These are phyloP conservation scores for Cicer pinnatifidum DNA, from an alignment of 306 rosid genomes.

Conservation along the genomic window DNA sequence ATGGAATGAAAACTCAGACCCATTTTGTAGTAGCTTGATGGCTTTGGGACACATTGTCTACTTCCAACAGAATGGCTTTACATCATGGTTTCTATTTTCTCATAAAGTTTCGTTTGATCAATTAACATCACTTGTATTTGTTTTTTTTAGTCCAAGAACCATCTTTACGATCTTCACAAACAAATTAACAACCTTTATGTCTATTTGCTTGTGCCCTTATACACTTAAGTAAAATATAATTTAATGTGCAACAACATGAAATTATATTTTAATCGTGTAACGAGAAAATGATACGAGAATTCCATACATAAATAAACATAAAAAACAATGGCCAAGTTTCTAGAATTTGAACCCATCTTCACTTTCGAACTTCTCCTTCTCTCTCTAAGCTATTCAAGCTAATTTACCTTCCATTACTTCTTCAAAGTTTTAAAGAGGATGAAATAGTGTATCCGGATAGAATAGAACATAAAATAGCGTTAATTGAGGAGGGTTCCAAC, in stretches of 20 bases:
- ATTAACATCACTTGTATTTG: slow-evolving; percentile 57
- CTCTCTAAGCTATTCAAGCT: neutral
- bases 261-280: neutral
- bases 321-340: neutral
- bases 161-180: slow-evolving; percentile 70
- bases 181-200: neutral
- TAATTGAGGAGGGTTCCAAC: too few relatives aligned
- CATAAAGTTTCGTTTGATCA: slow-evolving; percentile 71
- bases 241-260: neutral
- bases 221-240: neutral
- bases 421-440: neutral
- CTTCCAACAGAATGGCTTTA: slow-evolving; percentile 59
- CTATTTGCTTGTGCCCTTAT: neutral
- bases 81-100: slow-evolving; percentile 60
- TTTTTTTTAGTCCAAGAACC: slow-evolving; percentile 60
- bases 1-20: neutral
- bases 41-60: slow-evolving; percentile 60
- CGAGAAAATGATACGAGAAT: neutral
- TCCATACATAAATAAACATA: neutral
- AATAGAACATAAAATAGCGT: neutral
- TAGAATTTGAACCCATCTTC: neutral
- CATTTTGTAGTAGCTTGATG: slow-evolving; percentile 50
- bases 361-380: neutral
- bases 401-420: neutral
- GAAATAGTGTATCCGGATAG: neutral